Base-by-base conservation (phyloP, 2,329 filamentous ascomycete species). In the Aspergillus thermomutatus region DNA sequence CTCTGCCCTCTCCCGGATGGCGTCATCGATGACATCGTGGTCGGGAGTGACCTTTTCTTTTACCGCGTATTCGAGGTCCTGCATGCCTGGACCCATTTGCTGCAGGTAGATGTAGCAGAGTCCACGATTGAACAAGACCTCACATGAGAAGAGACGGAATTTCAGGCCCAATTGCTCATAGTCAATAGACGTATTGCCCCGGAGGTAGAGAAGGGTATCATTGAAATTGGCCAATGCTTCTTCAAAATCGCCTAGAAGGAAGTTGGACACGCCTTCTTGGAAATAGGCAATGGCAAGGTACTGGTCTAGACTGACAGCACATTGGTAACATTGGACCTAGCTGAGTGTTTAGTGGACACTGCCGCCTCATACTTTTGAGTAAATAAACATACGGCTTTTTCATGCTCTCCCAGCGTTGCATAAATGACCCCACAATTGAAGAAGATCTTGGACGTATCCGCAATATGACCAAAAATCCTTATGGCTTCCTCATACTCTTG, bases 371-470 rank as follows among this genome's bases (percentile, higher is more conserved):
- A 4, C 31, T 27, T 48, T 43, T 14, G 17, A 8, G 19, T 41
- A 3, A 17, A 28, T 37, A 9, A 27, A 71, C 91, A 75, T 81
- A 96, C 93, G 70, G 94, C 94, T 80, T 91, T 92, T 73, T 93
- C 90, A 77, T 99, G 94, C 73, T 97, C 92, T 65, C 94, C 94
- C 19, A 99, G 82, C 0, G 94, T 97, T 41, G 94, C 94, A 79
- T 97, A 90, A 67, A 99, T 97, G 41, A 99, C 93, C 66, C 94
- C 94, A 76, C 93, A 95, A 71, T 99, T 99, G 82, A 99, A 99
- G 60, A 96, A 82, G 61, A 99, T 99, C 81, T 96, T 97, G 66
- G 94, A 97, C 0, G 94, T 99, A 73, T 97, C 94, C 60, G 89
- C 83, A 69, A 99, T 96, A 65, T 82, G 85, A 61, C 91, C 89